Conservation (phyloP, 2,329 filamentous ascomycete species). For the Aureobasidium sp. region DNA sequence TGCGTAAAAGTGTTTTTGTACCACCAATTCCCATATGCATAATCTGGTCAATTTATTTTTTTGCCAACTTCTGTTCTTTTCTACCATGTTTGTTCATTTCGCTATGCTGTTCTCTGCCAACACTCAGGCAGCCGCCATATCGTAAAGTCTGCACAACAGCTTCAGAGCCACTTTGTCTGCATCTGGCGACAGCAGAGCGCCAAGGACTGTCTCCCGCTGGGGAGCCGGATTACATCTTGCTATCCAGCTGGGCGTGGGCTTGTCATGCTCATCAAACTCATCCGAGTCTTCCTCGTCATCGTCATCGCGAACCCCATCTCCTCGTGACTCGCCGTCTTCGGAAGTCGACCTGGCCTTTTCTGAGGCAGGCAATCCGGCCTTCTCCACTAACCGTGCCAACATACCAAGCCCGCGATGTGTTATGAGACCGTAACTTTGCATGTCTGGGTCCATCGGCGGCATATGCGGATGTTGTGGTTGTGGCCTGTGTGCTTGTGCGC, state of each 20-base stretch:
- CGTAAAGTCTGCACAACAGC: conserved; percentile 30
- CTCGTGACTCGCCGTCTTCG: background rate
- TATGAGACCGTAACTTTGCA: conserved; percentile 26
- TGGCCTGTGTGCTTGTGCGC: conserved; percentile 14
- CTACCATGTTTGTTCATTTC: background rate
- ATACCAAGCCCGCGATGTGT: conserved; percentile 38
- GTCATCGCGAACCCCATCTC: conserved; percentile 16
- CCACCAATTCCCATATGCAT: conserved; percentile 5
- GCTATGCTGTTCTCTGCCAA: background rate
- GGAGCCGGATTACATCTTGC: conserved; percentile 36
- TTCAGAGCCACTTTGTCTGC: conserved; percentile 36
- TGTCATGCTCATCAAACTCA: conserved; percentile 17
- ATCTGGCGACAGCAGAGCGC: conserved; percentile 36
- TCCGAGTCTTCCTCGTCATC: conserved; percentile 21
- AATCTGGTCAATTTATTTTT: background rate
- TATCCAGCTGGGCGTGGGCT: conserved; percentile 8
- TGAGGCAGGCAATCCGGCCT: conserved; percentile 23
- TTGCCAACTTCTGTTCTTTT: background rate
- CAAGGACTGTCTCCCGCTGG: conserved; percentile 37
- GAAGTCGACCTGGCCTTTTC: conserved; percentile 15
- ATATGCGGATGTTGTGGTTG: conserved; percentile 17
- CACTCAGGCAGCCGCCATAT: conserved; percentile 20
- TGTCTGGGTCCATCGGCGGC: conserved; percentile 18
- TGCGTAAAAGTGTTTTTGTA: background rate
- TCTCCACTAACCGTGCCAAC: conserved; percentile 39